Evolutionary conservation across 768 basidiomycete species (phyloP), one percentile per base, ranked within the genome.

Genomic region (Termitomyces sp.): DNA sequence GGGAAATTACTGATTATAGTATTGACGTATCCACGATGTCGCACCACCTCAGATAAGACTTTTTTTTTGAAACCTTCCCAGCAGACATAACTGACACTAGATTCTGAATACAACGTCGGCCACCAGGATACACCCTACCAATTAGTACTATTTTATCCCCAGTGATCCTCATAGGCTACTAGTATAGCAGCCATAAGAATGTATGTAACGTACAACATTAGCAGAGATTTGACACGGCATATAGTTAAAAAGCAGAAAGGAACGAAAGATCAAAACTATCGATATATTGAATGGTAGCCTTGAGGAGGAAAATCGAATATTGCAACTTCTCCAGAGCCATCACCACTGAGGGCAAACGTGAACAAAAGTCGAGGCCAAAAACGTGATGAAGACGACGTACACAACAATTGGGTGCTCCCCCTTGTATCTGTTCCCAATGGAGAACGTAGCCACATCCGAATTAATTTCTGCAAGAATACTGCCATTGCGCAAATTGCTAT

Each of bases 401-500:
- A 88, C 78, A 55, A 91, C 72, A 1, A 91, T 72, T 6, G 80
- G 74, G 56, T 81, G 72, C 62, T 89, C 84, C 3, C 78, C 78
- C 30, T 72, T 69, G 54, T 69, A 79, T 8, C 71, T 68, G 63
- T 88, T 81, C 5, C 88, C 88, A 14, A 88, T 58, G 1, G 80
- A 76, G 66, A 89, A 88, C 57, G 78, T 70, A 0, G 75, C 82
- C 26, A 89, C 73, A 62, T 89, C 86, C 13, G 79, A 81, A 61
- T 78, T 73, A 5, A 78, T 76, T 61, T 82, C 76, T 5, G 80
- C 86, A 14, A 89, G 62, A 9, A 82, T 66, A 2, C 47, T 68
- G 16, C 83, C 85, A 67, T 85, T 83, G 3, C 62, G 56, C 3
- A 69, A 64, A 51, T 76, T 70, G 7, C 69, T 65, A 1, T 62